phyloP scores from a whole-genome alignment of 352 stramenopile species.

The Pythium dissimile region DNA sequence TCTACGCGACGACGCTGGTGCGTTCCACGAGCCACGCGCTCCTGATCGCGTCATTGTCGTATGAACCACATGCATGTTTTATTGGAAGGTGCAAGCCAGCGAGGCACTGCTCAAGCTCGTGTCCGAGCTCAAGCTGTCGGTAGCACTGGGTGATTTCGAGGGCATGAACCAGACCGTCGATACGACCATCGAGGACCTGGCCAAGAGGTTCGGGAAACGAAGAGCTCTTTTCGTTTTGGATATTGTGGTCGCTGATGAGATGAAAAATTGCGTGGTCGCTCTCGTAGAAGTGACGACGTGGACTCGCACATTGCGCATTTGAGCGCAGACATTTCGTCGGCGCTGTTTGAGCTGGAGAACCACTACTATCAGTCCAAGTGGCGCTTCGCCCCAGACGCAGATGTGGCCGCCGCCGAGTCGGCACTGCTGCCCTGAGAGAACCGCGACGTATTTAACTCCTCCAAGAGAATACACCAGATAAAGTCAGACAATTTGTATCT shows the following conservation, averaged over 20 bases:
- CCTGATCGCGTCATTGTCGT: background rate
- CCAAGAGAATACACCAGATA: background rate
- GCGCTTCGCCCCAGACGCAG: slow-evolving; percentile 31
- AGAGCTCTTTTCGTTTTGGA: background rate
- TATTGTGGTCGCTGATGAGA: no score
- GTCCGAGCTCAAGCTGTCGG: slow-evolving; percentile 77
- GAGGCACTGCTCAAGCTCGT: slow-evolving; percentile 80
- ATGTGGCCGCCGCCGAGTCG: background rate
- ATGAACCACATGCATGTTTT: background rate
- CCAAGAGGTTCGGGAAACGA: slow-evolving; percentile 39
- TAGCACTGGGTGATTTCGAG: slow-evolving; percentile 79
- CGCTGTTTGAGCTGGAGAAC: slow-evolving; percentile 78
- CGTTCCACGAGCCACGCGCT: background rate
- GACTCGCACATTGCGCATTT: slow-evolving; percentile 75
- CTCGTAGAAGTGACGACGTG: slow-evolving; percentile 66
- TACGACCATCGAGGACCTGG: slow-evolving; percentile 59
- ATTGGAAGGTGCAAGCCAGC: slow-evolving; percentile 57
- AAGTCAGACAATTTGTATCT: no score
- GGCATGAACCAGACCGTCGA: slow-evolving; percentile 86
- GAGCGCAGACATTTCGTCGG: slow-evolving; percentile 73
- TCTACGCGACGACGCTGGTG: slow-evolving; percentile 78
- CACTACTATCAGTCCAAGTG: slow-evolving; percentile 86
- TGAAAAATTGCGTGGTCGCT: background rate
- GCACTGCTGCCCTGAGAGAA: background rate
- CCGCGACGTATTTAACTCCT: background rate